phyloP scores from a whole-genome alignment of 306 rosid genomes.

The Macrotyloma uniflorum region DNA sequence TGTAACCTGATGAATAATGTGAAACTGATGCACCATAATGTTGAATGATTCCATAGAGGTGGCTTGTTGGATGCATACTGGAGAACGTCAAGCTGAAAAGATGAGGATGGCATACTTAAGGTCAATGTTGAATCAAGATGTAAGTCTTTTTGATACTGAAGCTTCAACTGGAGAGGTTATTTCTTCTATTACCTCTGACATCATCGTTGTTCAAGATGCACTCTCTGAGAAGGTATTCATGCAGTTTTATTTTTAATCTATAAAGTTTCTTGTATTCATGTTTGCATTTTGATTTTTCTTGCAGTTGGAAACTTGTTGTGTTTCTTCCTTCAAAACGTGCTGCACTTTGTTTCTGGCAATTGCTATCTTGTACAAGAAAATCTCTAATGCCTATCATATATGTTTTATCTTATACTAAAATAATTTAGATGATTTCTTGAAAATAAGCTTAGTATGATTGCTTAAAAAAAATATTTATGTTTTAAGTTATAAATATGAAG shows the following conservation, averaged over 20 bases:
- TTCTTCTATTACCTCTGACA: slow-evolving; percentile 83
- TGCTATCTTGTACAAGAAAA: too few species aligned
- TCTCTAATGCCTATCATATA: too few species aligned
- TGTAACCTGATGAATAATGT: too few species aligned
- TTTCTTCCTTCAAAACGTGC: neutral
- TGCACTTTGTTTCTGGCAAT: too few species aligned
- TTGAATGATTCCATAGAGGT: slow-evolving; percentile 58
- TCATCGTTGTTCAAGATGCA: slow-evolving; percentile 87
- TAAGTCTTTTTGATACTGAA: slow-evolving; percentile 80
- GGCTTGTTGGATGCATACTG: slow-evolving; percentile 98
- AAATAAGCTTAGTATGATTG: too few species aligned
- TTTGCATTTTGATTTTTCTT: neutral
- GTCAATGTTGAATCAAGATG: slow-evolving; percentile 82
- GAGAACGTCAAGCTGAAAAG: slow-evolving; percentile 90
- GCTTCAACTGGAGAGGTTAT: slow-evolving; percentile 87
- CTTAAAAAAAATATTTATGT: too few species aligned
- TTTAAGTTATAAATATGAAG: too few species aligned
- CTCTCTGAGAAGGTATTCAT: slow-evolving; percentile 76
- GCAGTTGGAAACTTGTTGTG: too few species aligned
- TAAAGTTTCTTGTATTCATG: too few species aligned
- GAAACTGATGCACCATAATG: too few species aligned
- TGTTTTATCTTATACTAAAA: too few species aligned
- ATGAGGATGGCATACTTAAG: slow-evolving; percentile 91
- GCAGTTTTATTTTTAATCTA: neutral
- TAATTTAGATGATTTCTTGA: too few species aligned